These are phyloP conservation scores for Strigomonas culicis DNA, from an alignment of 208 protist genomes.

Conservation along the genomic window DNA sequence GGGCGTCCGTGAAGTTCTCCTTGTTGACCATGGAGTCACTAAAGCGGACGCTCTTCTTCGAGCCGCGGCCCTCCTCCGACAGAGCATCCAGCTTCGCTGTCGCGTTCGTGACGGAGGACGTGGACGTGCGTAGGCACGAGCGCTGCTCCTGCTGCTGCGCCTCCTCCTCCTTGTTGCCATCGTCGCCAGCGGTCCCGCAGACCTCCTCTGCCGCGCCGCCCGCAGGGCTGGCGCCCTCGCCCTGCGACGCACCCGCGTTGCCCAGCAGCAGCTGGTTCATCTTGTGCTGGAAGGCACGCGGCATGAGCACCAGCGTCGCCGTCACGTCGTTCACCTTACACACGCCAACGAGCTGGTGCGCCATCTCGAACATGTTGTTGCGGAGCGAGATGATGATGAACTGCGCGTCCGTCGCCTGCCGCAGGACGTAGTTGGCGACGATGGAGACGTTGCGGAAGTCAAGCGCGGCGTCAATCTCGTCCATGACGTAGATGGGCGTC, in stretches of 20 bases:
- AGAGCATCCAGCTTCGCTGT: neutral
- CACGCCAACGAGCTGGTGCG: slow-evolving; percentile 98
- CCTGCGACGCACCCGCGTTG: slow-evolving; percentile 13
- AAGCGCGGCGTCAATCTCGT: slow-evolving; percentile 99
- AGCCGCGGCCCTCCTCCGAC: slow-evolving; percentile 1
- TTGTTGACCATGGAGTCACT: slow-evolving; percentile 18
- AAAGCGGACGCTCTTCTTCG: slow-evolving; percentile 39
- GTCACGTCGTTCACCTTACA: slow-evolving; percentile 99
- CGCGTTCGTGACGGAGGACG: neutral
- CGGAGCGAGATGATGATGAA: slow-evolving; percentile 99
- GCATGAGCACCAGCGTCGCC: slow-evolving; percentile 96
- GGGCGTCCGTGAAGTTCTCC: no score
- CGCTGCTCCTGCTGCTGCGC: neutral
- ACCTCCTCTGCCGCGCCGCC: neutral
- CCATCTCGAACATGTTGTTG: slow-evolving; percentile 98
- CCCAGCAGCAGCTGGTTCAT: slow-evolving; percentile 21
- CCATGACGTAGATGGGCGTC: slow-evolving; percentile 99
- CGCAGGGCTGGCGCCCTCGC: neutral
- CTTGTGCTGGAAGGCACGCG: slow-evolving; percentile 58
- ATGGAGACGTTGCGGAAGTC: slow-evolving; percentile 99
- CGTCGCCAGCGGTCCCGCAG: neutral
- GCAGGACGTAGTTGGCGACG: slow-evolving; percentile 98
- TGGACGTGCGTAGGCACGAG: neutral
- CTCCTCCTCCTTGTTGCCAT: neutral
- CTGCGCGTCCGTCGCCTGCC: slow-evolving; percentile 98